Base-by-base conservation (phyloP, 768 basidiomycete genomes). In the Auricularia cornea region DNA sequence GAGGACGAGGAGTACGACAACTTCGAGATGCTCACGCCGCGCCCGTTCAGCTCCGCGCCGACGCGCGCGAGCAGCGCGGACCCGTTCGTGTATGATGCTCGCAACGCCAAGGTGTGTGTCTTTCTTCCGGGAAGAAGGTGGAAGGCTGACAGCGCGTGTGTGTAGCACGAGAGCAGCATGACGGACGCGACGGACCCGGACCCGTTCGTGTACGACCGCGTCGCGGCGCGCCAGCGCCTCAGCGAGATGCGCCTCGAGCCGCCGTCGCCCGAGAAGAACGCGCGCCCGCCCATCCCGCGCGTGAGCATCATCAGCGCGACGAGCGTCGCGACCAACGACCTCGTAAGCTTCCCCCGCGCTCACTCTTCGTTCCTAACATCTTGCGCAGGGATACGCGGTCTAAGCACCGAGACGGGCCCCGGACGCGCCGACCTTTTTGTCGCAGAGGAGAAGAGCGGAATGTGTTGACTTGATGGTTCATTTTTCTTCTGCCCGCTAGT, bases 171-270 rank as follows among this genome's bases (percentile, higher is more conserved):
- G 18, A 28, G 26, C 26, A 57, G 18, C 26, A 31, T 57, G 28
- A 29, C 54, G 26, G 28, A 26, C 54, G 23, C 30, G 28, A 29
- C 54, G 12, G 54, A 57, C 54, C 18, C 54, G 16, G 54, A 57
- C 54, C 54, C 54, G 28, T 57, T 57, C 28, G 54, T 57, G 54
- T 57, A 57, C 54, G 54, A 57, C 54, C 54, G 54, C 54, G 54
- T 29, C 28, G 54, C 54, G 18, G 54, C 54, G 26, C 54, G 54
- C 28, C 28, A 28, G 28, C 23, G 54, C 6, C 28, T 57, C 6
- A n/a, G 18, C 16, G 30, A 28, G 28, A 31, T 57, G 54, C 54
- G 26, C 54, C 14, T 29, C 54, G 54, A 28, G 26, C 26, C 23
- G 16, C 26, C 23, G 54, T 28, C 26, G 18, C 28, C 54, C 11